Evolutionary conservation across 1,284 basidiomycete genomes (phyloP).

Genomic region (Earliella scabrosa): DNA sequence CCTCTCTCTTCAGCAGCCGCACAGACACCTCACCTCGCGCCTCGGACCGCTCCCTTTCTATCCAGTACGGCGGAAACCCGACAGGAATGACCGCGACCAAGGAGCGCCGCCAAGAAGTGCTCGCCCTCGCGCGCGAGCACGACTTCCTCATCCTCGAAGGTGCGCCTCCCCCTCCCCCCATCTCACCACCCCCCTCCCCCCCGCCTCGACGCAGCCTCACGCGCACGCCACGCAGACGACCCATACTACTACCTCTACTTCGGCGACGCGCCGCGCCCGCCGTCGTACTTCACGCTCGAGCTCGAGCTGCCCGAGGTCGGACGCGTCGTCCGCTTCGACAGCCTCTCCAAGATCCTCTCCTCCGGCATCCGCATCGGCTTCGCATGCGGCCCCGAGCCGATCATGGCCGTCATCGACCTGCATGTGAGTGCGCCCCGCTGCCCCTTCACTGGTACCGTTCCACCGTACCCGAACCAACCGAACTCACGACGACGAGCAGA

Average conservation of each 20-base stretch:
- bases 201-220: background rate
- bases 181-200: too few relatives aligned
- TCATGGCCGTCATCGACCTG: slow-evolving; percentile 79
- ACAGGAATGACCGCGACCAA: slow-evolving; percentile 79
- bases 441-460: too few relatives aligned
- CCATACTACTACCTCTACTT: slow-evolving; percentile 82
- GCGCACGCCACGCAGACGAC: slow-evolving; percentile 55
- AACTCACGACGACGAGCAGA: too few relatives aligned
- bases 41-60: too few relatives aligned
- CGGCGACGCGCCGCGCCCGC: slow-evolving; percentile 61
- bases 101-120: slow-evolving; percentile 79
- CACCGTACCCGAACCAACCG: too few relatives aligned
- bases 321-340: slow-evolving; percentile 85
- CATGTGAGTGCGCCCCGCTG: slow-evolving; percentile 49
- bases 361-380: slow-evolving; percentile 86
- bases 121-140: slow-evolving; percentile 76
- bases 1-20: too few relatives aligned
- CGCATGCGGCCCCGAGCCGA: slow-evolving; percentile 75
- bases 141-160: slow-evolving; percentile 89
- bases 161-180: too few relatives aligned
- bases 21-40: too few relatives aligned
- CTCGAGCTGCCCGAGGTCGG: slow-evolving; percentile 62
- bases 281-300: slow-evolving; percentile 85
- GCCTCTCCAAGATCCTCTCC: slow-evolving; percentile 87
- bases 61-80: slow-evolving; percentile 83